Evolutionary conservation across 2,329 filamentous ascomycete species (phyloP).

Genomic region (Dactylellina parvicollis): DNA sequence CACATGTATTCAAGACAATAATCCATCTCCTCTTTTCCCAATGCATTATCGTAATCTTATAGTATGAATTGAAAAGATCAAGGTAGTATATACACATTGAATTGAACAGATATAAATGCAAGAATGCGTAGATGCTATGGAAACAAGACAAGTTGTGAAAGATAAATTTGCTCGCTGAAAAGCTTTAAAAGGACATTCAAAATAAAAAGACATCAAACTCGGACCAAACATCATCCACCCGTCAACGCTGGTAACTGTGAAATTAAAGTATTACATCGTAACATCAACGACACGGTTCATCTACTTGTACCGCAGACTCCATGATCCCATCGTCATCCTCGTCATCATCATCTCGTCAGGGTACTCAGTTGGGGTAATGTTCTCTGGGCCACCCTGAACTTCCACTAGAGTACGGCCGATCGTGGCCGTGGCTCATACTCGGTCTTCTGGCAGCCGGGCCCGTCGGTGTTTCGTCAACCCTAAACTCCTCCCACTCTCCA

Average conservation of each 20-base stretch:
- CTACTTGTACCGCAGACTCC: background rate
- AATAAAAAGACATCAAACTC: too few relatives aligned
- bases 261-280: too few relatives aligned
- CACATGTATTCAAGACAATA: too few relatives aligned
- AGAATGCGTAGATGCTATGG: background rate
- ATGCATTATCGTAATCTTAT: background rate
- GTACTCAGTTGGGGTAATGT: conserved; percentile 25
- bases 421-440: conserved; percentile 40
- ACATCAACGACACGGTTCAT: background rate
- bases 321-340: background rate
- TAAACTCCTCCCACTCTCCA: conserved; percentile 53
- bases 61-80: too few relatives aligned
- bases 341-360: background rate
- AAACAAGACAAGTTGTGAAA: too few relatives aligned
- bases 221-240: too few relatives aligned
- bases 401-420: conserved; percentile 36
- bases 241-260: too few relatives aligned
- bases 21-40: background rate
- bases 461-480: conserved; percentile 32
- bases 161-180: too few relatives aligned
- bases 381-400: conserved; percentile 42
- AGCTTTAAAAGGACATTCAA: too few relatives aligned
- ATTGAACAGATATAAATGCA: background rate
- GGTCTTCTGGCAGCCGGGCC: conserved; percentile 30
- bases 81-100: conserved; percentile 3